Evolutionary conservation across 805 yeast genomes (phyloP), one percentile per base, ranked within the genome.

Genomic region (Ogataea glucozyma): DNA sequence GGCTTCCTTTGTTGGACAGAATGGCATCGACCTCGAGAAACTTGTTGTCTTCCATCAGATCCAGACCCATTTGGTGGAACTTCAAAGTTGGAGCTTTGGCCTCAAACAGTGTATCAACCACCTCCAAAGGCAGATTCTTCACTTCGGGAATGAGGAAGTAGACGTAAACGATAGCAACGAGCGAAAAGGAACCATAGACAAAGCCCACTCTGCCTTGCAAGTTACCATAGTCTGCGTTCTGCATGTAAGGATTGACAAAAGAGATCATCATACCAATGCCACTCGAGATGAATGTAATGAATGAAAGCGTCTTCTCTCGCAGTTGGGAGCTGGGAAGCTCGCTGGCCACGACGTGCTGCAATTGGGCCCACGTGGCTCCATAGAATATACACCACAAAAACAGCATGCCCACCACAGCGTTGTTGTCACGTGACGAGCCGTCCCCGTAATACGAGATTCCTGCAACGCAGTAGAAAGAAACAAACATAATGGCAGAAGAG

Each of bases 91-190:
- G 41, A 5, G 41, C 30, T 14, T 23, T 30, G 22, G 36, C 23
- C 36, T 59, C 66, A 60, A 79, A 81, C 64, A 81, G 64, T 37
- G 65, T 62, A 60, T 79, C 85, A 54, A 81, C 64, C 54, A 81
- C 85, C 38, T 78, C 81, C 54, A 67, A 77, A 0, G 85, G 76
- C 59, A 81, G 70, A 38, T 71, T 73, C 51, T 68, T 68, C 17
- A 84, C 75, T 57, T 81, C 87, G 6, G 87, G 86, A 40, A 79
- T 64, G 36, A 76, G 71, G 58, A 76, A 73, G 59, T 63, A 71
- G 22, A 67, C 60, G 78, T 78, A 76, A 26, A 63, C 47, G 5
- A 69, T 16, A 13, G 64, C 53, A 9, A 61, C 4, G 3, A 64
- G 27, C 13, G 62, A 56, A n/a, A 59, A 51, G 0, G 68, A 78